Evolutionary conservation across 2,329 filamentous ascomycete species (phyloP), one percentile per base, ranked within the genome.

Genomic region (Zasmidium citrigriseum): DNA sequence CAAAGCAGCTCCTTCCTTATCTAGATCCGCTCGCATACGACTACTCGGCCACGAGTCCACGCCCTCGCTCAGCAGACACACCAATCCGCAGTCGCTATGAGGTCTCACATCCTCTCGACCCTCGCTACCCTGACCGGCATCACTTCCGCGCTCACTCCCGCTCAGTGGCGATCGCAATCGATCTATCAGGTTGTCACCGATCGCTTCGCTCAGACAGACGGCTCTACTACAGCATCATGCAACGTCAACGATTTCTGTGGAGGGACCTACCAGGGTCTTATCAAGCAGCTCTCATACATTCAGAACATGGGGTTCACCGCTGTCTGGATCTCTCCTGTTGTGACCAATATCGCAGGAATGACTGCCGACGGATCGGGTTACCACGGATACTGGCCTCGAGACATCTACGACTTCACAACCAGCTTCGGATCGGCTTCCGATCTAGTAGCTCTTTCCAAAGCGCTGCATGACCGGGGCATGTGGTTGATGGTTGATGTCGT

Each of bases 271-370:
- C 71, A 76, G 52, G 86, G 86, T 5, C 76, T 88, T 24, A 77
- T 81, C 64, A 78, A 82, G 59, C 78, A 84, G 60, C 78, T 88
- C 41, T 84, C 86, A 69, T 87, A 87, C 68, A 87, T 88, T 69
- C 77, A 84, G 66, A 78, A 79, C 48, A 65, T 67, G 82, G 77
- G 78, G 1, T 80, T 80, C 55, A 73, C 75, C 51, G 76, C 77
- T 4, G 65, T 67, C 41, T 80, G 77, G 80, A 84, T 86, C 60
- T 84, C 82, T 1, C 83, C 83, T 0, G 76, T 86, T n/a, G 78
- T 83, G 1, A 67, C 73, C 45, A 75, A 80, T 48, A 67, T 80
- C 18, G 70, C 76, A 9, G 55, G 64, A 60, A 59, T 73, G 65
- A 74, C 70, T 52, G 63, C 67, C 22, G 73, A 70, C 49, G 72